Evolutionary conservation across 371 early-diverging fungal genomes (phyloP), one percentile per base, ranked within the genome.

Genomic region (Chytridiales sp.): DNA sequence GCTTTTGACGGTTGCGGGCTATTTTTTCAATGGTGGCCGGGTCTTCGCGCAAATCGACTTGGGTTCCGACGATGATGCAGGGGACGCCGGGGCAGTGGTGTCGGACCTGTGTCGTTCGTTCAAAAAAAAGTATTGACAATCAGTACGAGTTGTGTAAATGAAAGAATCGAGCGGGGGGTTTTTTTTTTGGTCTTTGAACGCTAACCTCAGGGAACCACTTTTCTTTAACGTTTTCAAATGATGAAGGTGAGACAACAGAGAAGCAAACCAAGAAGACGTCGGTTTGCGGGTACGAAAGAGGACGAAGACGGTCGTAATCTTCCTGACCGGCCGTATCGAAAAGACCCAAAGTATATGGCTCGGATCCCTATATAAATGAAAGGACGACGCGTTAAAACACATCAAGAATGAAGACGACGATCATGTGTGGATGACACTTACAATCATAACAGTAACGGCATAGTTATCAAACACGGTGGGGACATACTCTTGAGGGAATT

Each of bases 391-490:
- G 22, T 39, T 24, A 11, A 47, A 64, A 53, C 11, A 19, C 11
- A 17, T 38, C 50, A 26, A 11, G 51, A n/a, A 62, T 42, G 13
- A 17, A 27, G 38, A 30, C 19, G 35, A 8, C 51, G 13, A 60
- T 22, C 32, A 8, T 15, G 61, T 31, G 42, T 44, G 38, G 17
- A 26, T 26, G 19, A 32, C 11, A 65, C 77, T 43, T 64, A 93
- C 96, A 79, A 97, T 94, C 95, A 95, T 95, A 43, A 97, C 97
- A 35, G 95, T 96, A 42, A 95, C 98, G 59, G 98, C 97, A 79
- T 97, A 97, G 77, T 97, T 97, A 79, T 97, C 98, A 83, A 97
- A 97, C 32, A 97, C 96, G 39, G 98, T 97, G 47, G 98, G 98
- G 34, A 97, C 96, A 69, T 97, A 97, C 83, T 96, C 98, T 36